Evolutionary conservation across 2,329 filamentous ascomycete genomes (phyloP).

Genomic region (Lanzia echinophila): DNA sequence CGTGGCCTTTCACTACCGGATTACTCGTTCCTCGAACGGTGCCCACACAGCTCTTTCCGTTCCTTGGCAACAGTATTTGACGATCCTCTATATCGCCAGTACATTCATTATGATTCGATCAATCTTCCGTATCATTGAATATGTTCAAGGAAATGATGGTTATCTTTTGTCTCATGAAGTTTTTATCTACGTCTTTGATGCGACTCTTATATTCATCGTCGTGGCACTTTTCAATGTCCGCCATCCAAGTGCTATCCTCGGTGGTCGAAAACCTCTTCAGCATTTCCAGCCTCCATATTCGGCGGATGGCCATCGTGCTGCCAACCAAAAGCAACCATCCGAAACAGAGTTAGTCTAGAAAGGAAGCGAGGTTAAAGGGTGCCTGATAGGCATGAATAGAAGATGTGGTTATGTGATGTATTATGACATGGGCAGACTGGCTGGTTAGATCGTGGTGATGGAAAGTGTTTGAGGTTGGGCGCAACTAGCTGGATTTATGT

Average conservation of each 20-base stretch:
- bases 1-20: slow-evolving; percentile 15
- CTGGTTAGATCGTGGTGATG: too few relatives aligned
- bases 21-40: slow-evolving; percentile 10
- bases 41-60: background rate
- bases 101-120: slow-evolving; percentile 42
- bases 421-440: too few relatives aligned
- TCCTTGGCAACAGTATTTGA: slow-evolving; percentile 32
- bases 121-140: slow-evolving; percentile 43
- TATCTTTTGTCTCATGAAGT: slow-evolving; percentile 39
- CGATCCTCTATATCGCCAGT: slow-evolving; percentile 36
- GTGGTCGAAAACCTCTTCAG: too few relatives aligned
- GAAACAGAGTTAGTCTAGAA: too few relatives aligned
- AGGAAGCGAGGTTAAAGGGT: too few relatives aligned
- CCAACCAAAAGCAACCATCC: too few relatives aligned
- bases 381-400: too few relatives aligned
- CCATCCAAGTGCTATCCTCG: slow-evolving; percentile 26
- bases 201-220: slow-evolving; percentile 35
- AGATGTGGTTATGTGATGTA: too few relatives aligned
- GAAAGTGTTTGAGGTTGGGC: too few relatives aligned
- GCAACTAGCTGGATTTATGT: too few relatives aligned
- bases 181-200: slow-evolving; percentile 41
- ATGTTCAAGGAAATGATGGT: slow-evolving; percentile 36
- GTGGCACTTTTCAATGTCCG: slow-evolving; percentile 30
- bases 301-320: too few relatives aligned
- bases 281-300: too few relatives aligned